A percentile compares a stretch with the other conserved stretches of the same genome.
phyloP scores from a whole-genome alignment of 139 green algal genomes.

The Spirogloea muscicola region DNA sequence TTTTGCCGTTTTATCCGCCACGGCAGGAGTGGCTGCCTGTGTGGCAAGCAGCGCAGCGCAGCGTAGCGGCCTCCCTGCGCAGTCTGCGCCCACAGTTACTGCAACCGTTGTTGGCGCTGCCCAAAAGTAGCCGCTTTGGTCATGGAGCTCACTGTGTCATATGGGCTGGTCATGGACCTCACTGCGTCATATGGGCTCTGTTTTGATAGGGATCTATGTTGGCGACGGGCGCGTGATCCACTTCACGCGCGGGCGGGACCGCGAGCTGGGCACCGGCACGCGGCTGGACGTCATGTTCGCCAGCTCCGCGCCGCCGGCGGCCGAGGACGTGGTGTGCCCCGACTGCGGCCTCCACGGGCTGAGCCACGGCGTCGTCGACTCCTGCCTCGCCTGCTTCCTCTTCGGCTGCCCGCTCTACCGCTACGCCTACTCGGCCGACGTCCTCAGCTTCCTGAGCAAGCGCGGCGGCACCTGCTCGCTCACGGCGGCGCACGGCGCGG shows the following conservation, averaged over 20 bases:
- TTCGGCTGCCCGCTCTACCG: conserved; percentile 8
- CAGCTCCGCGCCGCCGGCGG: background rate
- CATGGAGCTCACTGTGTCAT: too few relatives aligned
- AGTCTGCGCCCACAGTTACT: too few relatives aligned
- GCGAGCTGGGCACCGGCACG: conserved; percentile 17
- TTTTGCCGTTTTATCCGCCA: too few relatives aligned
- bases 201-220: conserved; percentile 41
- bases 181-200: too few relatives aligned
- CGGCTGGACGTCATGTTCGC: conserved; percentile 8
- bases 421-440: conserved; percentile 15
- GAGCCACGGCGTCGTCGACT: conserved; percentile 26
- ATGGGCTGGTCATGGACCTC: too few relatives aligned
- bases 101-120: too few relatives aligned
- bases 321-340: background rate
- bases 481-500: conserved; percentile 13
- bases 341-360: background rate
- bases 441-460: conserved; percentile 13
- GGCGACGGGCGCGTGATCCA: conserved; percentile 32
- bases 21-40: too few relatives aligned
- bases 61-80: too few relatives aligned
- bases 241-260: conserved; percentile 22
- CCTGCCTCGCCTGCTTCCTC: conserved; percentile 34
- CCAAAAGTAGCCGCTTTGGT: too few relatives aligned
- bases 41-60: too few relatives aligned
- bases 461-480: conserved; percentile 35